Base-by-base conservation (phyloP, 2,329 filamentous ascomycete species). In the Sarocladiaceae sp. region DNA sequence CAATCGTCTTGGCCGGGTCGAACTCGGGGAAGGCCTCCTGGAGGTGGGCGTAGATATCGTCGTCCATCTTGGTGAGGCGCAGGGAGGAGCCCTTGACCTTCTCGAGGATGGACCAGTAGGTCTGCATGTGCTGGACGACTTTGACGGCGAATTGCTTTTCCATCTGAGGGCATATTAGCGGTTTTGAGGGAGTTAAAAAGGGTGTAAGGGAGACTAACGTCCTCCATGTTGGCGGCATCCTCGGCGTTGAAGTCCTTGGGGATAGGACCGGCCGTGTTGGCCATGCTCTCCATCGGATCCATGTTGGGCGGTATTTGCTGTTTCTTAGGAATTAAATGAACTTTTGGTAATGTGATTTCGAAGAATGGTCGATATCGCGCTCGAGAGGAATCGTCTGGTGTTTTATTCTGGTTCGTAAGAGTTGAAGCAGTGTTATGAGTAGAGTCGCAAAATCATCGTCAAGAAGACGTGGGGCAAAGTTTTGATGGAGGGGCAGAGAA, bases 131-230 rank as follows among this genome's bases (percentile, higher is more conserved):
- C 66, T 95, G 87, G 29, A 97, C 93, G 43, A 85, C 85, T 74
- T 97, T 97, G 57, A 98, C 93, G 23, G 93, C 93, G 59, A 98
- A 98, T 67, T 97, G 93, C 76, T 96, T 95, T 78, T 98, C 93
- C 63, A 98, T 96, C 87, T 95, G 16, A 6, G n/a, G n/a, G n/a
- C n/a, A n/a, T n/a, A 13, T 19, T 44, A 18, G 19, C 13, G 31
- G 27, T 35, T 15, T 12, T n/a, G 21, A 33, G 6, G 13, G 16
- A 18, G 29, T 24, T 15, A n/a, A n/a, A 18, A 48, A 35, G 9
- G 24, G 41, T 44, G 41, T 33, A n/a, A n/a, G n/a, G n/a, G n/a
- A n/a, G n/a, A 64, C 83, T 53, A 55, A 76, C 74, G 62, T 76
- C 73, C 55, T 76, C 73, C 56, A 74, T 68, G 58, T 78, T 78